Base-by-base conservation (phyloP, 129 eudicot species). In the Pseudognaphalium luteoalbum region DNA sequence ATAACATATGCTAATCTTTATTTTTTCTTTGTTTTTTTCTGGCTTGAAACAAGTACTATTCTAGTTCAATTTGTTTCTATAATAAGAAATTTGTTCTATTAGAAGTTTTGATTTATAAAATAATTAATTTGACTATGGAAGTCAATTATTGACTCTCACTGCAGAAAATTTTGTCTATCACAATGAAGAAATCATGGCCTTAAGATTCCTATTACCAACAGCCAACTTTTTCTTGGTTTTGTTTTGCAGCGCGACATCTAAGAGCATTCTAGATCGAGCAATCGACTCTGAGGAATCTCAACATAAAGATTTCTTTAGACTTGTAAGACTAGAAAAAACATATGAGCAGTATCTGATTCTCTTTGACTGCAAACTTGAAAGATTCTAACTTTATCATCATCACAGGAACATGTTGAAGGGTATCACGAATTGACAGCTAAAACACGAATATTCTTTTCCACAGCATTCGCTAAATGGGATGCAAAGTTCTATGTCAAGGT, bases 381-480 rank as follows among this genome's bases (percentile, higher is more conserved):
- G n/a, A 59, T 39, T 62, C 60, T 83, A 41, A 77, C 47, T 32
- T 63, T 35, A 64, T 22, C 4, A 54, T 56, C 51, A 30, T 56
- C 17, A 54, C 64, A 90, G 96, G 96, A 87, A 80, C 96, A 90
- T 76, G 88, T 87, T 77, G 96, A 90, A 84, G 96, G 96, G 75
- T 90, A 90, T 80, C 96, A 90, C 70, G 96, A 90, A 79, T 66
- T 90, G 68, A 83, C 96, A 67, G 89, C 96, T 61, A 90, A 90
- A 78, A 90, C 96, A 60, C 80, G 84, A 35, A 90, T 74, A 62
- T 90, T 83, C 83, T 90, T 90, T 76, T 90, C 96, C 22, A 87
- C 96, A 51, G 96, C 96, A 83, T 88, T 83, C 20, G 91, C 90
- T 63, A 87, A 77, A 83, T 90, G 96, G 96, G 96, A 90, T 84